A percentile compares a stretch with the other conserved stretches of the same genome.
Evolutionary conservation across 23 red algal species (phyloP).

Genomic region (Gracilaria vermiculophylla): DNA sequence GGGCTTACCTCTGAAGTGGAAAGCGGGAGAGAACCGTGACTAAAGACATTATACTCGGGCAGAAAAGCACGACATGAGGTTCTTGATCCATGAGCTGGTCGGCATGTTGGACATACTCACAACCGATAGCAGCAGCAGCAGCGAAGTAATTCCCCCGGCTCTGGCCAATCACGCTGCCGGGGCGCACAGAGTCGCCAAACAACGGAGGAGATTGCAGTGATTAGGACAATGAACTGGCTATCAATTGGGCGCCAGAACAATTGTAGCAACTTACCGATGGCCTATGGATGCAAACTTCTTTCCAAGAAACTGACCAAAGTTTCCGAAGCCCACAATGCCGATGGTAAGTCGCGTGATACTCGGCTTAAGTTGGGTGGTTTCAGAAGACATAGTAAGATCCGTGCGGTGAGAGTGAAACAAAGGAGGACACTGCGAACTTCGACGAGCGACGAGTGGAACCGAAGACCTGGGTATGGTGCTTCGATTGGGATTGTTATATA

Average conservation of each 20-base stretch:
- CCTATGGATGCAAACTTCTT: slow-evolving; percentile 74
- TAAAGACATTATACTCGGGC: slow-evolving; percentile 91
- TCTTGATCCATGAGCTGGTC: slow-evolving; percentile 57
- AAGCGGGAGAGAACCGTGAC: slow-evolving; percentile 71
- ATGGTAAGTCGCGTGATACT: slow-evolving; percentile 32
- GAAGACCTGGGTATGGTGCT: too few relatives aligned
- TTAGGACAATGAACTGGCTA: too few relatives aligned
- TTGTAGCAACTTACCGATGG: slow-evolving; percentile 61
- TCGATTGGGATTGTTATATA: neutral
- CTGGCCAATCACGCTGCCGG: slow-evolving; percentile 67
- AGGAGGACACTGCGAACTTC: neutral
- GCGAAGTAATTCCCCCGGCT: slow-evolving; percentile 75
- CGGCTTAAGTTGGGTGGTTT: neutral
- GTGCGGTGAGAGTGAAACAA: neutral
- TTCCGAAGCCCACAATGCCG: slow-evolving; percentile 98
- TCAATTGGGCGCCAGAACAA: too few relatives aligned
- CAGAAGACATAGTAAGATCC: neutral
- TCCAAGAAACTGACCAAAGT: slow-evolving; percentile 98
- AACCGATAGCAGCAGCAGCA: slow-evolving; percentile 72
- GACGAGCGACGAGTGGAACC: neutral
- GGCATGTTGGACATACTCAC: slow-evolving; percentile 54
- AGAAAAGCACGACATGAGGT: slow-evolving; percentile 84
- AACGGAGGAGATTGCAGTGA: too few relatives aligned
- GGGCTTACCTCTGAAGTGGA: slow-evolving; percentile 57
- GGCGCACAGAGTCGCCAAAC: neutral